Conservation (phyloP, 2,329 filamentous ascomycete genomes). For the Cladosporium sp. region DNA sequence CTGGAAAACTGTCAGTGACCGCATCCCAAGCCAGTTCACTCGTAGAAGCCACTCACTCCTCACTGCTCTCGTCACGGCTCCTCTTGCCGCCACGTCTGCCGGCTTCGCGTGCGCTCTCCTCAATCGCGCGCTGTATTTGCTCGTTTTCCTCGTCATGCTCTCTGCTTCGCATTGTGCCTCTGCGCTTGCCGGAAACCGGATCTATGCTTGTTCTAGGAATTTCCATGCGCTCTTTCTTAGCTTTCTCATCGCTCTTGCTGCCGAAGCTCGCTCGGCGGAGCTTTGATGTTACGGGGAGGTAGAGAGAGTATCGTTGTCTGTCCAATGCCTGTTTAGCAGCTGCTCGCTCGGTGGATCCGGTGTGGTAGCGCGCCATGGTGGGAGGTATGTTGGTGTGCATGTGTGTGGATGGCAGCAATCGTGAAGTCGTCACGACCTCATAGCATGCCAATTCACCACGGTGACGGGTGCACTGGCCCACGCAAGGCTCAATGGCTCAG, state of each 20-base stretch:
- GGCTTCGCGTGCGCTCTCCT: slow-evolving; percentile 82
- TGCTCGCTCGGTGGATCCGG: slow-evolving; percentile 16
- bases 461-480: too few relatives aligned
- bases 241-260: slow-evolving; percentile 51
- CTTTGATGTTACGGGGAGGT: slow-evolving; percentile 51
- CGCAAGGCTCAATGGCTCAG: too few relatives aligned
- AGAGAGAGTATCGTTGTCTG: slow-evolving; percentile 58
- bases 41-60: slow-evolving; percentile 69
- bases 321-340: slow-evolving; percentile 24
- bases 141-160: slow-evolving; percentile 95
- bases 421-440: too few relatives aligned
- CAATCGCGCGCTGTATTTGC: slow-evolving; percentile 78
- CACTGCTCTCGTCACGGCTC: slow-evolving; percentile 81
- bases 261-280: slow-evolving; percentile 56
- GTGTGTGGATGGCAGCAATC: not conserved
- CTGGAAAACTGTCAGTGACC: slow-evolving; percentile 40
- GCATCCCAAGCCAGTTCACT: slow-evolving; percentile 74
- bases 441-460: too few relatives aligned
- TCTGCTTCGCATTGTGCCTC: slow-evolving; percentile 96
- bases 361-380: slow-evolving; percentile 25
- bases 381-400: not conserved
- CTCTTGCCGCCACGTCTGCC: slow-evolving; percentile 67
- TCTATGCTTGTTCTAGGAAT: slow-evolving; percentile 47
- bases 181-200: slow-evolving; percentile 64
- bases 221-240: slow-evolving; percentile 52